A percentile compares a stretch with the other conserved stretches of the same genome.
Conservation (phyloP, 371 early-diverging fungal genomes). For the Mycotypha africana region DNA sequence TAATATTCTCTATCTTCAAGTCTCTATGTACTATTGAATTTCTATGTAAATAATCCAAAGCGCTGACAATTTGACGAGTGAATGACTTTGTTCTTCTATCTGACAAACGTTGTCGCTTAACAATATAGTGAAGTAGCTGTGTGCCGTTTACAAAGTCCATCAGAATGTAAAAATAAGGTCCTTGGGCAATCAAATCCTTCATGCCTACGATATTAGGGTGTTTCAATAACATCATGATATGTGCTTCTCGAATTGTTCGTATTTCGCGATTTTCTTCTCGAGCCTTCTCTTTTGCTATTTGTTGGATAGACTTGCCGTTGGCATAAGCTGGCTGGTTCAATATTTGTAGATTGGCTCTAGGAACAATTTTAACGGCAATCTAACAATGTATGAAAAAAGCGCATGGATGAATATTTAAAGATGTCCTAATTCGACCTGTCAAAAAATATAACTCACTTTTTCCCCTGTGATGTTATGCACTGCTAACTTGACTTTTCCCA, state of each 20-base stretch:
- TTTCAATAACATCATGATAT: slow-evolving; percentile 86
- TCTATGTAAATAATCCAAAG: slow-evolving; percentile 89
- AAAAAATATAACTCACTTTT: slow-evolving; percentile 18
- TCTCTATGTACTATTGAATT: slow-evolving; percentile 98
- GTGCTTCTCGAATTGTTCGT: slow-evolving; percentile 86
- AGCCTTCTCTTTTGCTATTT: slow-evolving; percentile 37
- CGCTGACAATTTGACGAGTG: slow-evolving; percentile 90
- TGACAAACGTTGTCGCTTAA: slow-evolving; percentile 81
- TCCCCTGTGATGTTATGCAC: slow-evolving; percentile 41
- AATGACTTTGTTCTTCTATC: slow-evolving; percentile 88
- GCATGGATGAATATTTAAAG: neutral
- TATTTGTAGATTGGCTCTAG: slow-evolving; percentile 31
- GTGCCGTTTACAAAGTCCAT: slow-evolving; percentile 91
- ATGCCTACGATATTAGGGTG: slow-evolving; percentile 88
- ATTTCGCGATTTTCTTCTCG: slow-evolving; percentile 74
- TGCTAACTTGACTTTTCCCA: slow-evolving; percentile 43
- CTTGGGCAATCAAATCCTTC: slow-evolving; percentile 77
- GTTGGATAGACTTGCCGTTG: slow-evolving; percentile 20
- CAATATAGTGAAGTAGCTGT: slow-evolving; percentile 86
- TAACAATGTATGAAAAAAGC: neutral
- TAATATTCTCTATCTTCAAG: slow-evolving; percentile 95
- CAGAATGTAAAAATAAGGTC: slow-evolving; percentile 84
- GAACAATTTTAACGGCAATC: slow-evolving; percentile 47
- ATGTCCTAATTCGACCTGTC: neutral
- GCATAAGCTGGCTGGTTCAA: slow-evolving; percentile 10